Percentiles rank a stretch among this genome's conserved stretches.
phyloP scores from a whole-genome alignment of 2,329 filamentous ascomycete species.

The Cladosporium sp. region DNA sequence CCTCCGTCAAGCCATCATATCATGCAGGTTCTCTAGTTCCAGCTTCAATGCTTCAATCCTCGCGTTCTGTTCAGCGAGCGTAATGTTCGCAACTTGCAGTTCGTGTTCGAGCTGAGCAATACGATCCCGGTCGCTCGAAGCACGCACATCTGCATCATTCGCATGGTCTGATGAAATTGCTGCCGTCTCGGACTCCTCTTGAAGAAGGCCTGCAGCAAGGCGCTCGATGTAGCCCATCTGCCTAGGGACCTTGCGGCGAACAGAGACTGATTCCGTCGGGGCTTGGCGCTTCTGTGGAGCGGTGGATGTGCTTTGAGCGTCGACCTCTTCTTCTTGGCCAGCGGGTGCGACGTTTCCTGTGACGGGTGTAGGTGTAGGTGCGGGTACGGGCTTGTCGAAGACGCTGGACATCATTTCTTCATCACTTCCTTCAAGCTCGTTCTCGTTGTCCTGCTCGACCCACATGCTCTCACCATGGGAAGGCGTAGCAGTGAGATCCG shows the following conservation, averaged over 20 bases:
- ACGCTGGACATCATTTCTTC: background rate
- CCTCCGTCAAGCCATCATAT: background rate
- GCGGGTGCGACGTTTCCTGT: background rate
- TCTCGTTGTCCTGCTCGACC: constrained; percentile 6
- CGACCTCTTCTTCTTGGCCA: background rate
- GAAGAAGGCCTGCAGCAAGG: background rate
- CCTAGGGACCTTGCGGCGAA: background rate
- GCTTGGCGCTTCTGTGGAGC: background rate
- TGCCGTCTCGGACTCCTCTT: background rate
- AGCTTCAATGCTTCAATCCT: background rate
- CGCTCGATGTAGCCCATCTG: constrained; percentile 11
- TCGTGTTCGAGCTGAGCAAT: background rate
- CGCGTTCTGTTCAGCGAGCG: background rate
- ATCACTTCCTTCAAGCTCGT: background rate
- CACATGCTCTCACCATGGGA: constrained; percentile 8
- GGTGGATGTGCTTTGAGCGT: background rate
- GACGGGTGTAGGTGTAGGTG: background rate
- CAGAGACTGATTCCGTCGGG: background rate
- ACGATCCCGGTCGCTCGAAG: background rate
- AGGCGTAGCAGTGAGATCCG: background rate
- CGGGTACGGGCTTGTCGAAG: background rate
- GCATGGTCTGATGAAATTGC: background rate
- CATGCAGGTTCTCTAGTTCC: background rate
- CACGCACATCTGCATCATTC: background rate
- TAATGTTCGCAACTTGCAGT: background rate